A percentile compares a stretch with the other conserved stretches of the same genome.
Conservation (phyloP, 163 green algal species). For the Chlamydomonas reinhardtii region DNA sequence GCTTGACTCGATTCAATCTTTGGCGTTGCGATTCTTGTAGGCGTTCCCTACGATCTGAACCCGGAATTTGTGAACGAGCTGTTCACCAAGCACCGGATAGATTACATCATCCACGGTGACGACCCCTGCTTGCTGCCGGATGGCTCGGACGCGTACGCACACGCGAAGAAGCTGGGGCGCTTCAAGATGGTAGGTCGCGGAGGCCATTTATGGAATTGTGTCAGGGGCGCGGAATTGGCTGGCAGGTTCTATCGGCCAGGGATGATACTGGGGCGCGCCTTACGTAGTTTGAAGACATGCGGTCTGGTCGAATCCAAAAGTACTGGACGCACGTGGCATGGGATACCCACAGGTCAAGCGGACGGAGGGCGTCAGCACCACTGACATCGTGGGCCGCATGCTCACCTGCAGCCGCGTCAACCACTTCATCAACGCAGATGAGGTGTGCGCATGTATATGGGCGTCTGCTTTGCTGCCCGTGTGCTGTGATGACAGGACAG, state of each 20-base stretch:
- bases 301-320: no score
- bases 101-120: conserved; percentile 99
- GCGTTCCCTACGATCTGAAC: conserved; percentile 94
- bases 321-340: no score
- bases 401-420: conserved; percentile 87
- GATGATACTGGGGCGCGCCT: no score
- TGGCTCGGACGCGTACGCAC: conserved; percentile 96
- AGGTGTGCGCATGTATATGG: conserved; percentile 26
- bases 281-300: no score
- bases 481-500: no score
- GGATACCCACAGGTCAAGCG: conserved; percentile 67
- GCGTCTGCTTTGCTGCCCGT: no score
- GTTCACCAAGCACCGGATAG: conserved; percentile 96
- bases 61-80: conserved; percentile 95
- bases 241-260: no score
- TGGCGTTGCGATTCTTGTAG: conserved; percentile 51
- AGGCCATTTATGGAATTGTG: neutral
- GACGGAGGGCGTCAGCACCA: conserved; percentile 98
- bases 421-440: conserved; percentile 49
- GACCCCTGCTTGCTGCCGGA: conserved; percentile 98
- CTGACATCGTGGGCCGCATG: conserved; percentile 99
- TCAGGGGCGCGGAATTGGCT: neutral
- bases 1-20: no score
- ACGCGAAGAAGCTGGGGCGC: conserved; percentile 91
- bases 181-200: conserved; percentile 85